Base-by-base conservation (phyloP, 75 land plant species). In the Ceratopteris richardii region DNA sequence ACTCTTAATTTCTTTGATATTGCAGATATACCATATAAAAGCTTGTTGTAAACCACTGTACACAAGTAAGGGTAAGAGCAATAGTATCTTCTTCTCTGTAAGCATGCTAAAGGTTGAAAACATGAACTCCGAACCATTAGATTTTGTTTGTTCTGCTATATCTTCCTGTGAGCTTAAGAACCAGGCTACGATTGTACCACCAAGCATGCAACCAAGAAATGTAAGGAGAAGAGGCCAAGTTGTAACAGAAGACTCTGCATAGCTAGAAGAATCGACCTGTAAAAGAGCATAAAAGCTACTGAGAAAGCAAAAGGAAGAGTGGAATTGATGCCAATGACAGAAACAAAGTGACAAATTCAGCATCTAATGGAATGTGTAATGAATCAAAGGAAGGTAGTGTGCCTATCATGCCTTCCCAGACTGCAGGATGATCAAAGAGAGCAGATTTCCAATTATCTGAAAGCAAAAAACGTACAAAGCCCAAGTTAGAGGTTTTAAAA, bases 381-480 rank as follows among this genome's bases (percentile, higher is more conserved):
- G n/a, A n/a, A 36, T 22, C 22, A 20, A 41, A 40, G 41, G 43
- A 28, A 2, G 22, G 10, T 2, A n/a, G 40, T 24, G 51, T 4
- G 12, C 41, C n/a, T 31, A 37, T 37, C 72, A 50, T 64, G 83
- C 90, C 83, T 67, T 61, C 51, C 59, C 79, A 72, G 63, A 67
- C 28, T 57, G 64, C 51, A 90, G 66, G 29, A 90, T 19, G 22
- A 62, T 71, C 54, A 86, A 80, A 27, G 91, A 51, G 25, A 90
- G 61, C 59, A 90, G 67, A 66, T 90, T 90, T 36, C 96, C 96
- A 61, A 86, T 62, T 26, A 90, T 65, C 96, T 90, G 77, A 42
- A 72, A 28, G 51, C 20, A 61, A 1, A 18, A 61, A 6, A 33
- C 9, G 37, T 33, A 33, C 37, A 33, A 33, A 33, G 37, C 37